Evolutionary conservation across 139 green algal genomes (phyloP).

Genomic region (Tetraselmis striata): DNA sequence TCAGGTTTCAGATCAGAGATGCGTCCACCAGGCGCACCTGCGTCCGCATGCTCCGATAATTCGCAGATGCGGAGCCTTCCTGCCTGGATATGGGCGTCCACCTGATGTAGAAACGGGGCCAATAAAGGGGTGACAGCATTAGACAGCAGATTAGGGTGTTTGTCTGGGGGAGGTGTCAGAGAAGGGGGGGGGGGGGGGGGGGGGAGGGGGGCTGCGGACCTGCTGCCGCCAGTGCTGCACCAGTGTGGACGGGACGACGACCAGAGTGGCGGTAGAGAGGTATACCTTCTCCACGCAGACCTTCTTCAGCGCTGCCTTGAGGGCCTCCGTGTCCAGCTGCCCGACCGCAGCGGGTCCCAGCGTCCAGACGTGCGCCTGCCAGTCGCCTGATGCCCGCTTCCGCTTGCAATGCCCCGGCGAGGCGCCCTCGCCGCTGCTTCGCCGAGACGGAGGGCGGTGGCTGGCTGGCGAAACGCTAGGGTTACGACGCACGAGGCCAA

Average conservation of each 20-base stretch:
- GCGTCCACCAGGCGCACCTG: no score
- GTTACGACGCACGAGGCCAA: background rate
- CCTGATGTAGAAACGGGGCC: constrained; percentile 24
- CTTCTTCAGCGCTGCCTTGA: background rate
- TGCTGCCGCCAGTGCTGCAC: constrained; percentile 85
- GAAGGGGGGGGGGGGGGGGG: no score
- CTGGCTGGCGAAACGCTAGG: background rate
- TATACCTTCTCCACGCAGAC: constrained; percentile 38
- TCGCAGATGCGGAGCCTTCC: constrained; percentile 28
- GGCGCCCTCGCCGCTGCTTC: no score
- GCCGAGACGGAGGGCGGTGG: no score
- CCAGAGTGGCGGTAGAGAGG: constrained; percentile 81
- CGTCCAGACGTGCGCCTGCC: background rate
- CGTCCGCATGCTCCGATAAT: background rate
- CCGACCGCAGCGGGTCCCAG: background rate
- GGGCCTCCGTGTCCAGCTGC: background rate
- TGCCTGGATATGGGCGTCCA: constrained; percentile 41
- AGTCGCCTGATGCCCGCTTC: no score
- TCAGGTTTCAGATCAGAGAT: no score
- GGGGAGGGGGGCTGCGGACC: constrained; percentile 18
- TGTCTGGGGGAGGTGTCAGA: no score
- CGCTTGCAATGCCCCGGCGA: no score
- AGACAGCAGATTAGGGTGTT: background rate
- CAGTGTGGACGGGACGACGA: constrained; percentile 80
- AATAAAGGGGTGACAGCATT: background rate